Evolutionary conservation across 2,329 filamentous ascomycete species (phyloP).

Genomic region (Fusarium incarnatum): DNA sequence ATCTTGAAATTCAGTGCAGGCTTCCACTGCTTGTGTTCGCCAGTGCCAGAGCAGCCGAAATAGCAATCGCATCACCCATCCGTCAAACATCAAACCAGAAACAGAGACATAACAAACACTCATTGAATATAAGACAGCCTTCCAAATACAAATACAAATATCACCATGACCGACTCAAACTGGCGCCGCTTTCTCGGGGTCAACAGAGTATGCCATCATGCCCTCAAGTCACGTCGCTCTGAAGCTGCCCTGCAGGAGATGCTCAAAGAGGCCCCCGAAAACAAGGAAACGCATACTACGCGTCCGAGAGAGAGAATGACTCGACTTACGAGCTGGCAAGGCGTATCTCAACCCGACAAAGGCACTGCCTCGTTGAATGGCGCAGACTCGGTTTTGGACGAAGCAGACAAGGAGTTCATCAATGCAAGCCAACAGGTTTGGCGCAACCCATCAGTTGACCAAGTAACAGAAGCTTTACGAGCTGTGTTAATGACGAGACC

Average conservation of each 20-base stretch:
- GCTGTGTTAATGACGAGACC: conserved; percentile 55
- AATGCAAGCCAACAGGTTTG: conserved; percentile 45
- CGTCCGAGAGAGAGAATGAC: conserved; percentile 12
- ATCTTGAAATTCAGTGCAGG: neutral
- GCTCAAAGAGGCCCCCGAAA: conserved; percentile 12
- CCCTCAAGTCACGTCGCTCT: conserved; percentile 37
- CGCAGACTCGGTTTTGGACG: conserved; percentile 9
- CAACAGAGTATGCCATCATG: conserved; percentile 40
- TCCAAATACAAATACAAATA: neutral
- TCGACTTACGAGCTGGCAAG: conserved; percentile 35
- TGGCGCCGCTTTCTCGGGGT: conserved; percentile 45
- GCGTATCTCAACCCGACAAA: neutral
- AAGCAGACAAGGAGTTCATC: conserved; percentile 31
- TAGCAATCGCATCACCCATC: neutral
- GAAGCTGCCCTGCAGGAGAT: conserved; percentile 37
- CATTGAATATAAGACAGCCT: neutral
- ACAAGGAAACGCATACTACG: conserved; percentile 1
- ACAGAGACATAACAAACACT: neutral
- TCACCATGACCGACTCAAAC: conserved; percentile 39
- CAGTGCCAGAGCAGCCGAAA: neutral
- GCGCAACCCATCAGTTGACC: conserved; percentile 57
- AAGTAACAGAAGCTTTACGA: conserved; percentile 59
- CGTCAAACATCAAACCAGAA: neutral
- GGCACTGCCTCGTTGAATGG: neutral
- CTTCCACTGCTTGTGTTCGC: neutral